A percentile compares a stretch with the other conserved stretches of the same genome.
These are phyloP conservation scores for Gyromitra esculenta DNA, from an alignment of 2,329 filamentous ascomycete genomes.

Conservation along the genomic window DNA sequence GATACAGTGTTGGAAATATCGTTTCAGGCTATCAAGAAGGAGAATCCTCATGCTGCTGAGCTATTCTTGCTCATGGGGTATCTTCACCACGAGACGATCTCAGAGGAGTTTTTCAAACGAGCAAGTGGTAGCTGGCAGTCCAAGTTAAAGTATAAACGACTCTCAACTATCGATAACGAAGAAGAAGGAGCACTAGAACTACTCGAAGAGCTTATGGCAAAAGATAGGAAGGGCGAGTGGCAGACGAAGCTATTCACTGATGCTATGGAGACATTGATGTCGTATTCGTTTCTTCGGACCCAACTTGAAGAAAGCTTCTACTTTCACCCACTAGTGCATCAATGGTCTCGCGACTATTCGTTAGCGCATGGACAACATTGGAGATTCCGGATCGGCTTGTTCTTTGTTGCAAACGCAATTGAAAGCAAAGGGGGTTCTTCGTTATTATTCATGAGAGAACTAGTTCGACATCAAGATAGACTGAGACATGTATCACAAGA, in stretches of 20 bases:
- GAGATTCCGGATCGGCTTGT: not conserved
- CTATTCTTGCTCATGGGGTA: constrained; percentile 21
- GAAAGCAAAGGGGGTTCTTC: not conserved
- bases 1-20: constrained; percentile 23
- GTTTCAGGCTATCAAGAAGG: constrained; percentile 12
- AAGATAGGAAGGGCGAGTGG: not conserved
- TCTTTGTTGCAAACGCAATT: not conserved
- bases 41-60: constrained; percentile 1
- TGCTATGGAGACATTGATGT: not conserved
- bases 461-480: not conserved
- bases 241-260: not conserved
- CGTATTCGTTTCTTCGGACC: constrained; percentile 2
- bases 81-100: constrained; percentile 22
- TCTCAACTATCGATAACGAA: not conserved
- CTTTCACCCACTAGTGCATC: constrained; percentile 3
- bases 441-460: not conserved
- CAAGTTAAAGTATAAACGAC: not conserved
- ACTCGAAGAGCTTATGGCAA: not conserved
- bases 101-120: constrained; percentile 21
- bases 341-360: not conserved
- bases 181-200: not conserved
- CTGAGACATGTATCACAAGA: not conserved
- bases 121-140: not conserved
- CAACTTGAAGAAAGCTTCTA: not conserved
- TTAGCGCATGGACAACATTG: not conserved